Base-by-base conservation (phyloP, 2,329 filamentous ascomycete genomes). In the Neocucurbitaria cava region DNA sequence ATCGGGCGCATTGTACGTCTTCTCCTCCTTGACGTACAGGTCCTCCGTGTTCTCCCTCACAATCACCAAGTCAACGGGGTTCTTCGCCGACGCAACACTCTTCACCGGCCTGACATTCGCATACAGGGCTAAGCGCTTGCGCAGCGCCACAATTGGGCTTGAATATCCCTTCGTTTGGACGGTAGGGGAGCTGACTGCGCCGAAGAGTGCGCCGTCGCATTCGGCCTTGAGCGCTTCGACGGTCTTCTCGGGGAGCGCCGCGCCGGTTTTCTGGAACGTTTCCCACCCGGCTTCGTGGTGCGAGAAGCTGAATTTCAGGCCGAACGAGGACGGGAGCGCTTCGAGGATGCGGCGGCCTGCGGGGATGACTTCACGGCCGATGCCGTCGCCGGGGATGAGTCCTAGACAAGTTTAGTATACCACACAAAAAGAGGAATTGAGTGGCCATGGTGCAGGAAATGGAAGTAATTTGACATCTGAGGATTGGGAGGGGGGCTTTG, bases 41-140 rank as follows among this genome's bases (percentile, higher is more conserved):
- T 99, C 95, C 81, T 99, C 95, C 28, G 95, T 99, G 83, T 99
- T 99, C 80, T 99, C 95, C 63, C 95, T 91, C 50, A 98, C 95
- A 70, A 98, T 99, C 71, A 99, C 95, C 77, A 99, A 89, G 80
- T 99, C 95, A 72, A 97, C 92, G 60, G 90, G 89, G 45, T 75
- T 74, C 9, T 77, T 76, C 49, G 86, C 84, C 30, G 86, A 89
- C 59, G 82, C 72, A 60, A 91, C 86, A 41, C 89, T 90, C 83
- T 97, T 97, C 76, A 98, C 95, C 49, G 94, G 94, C 33, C 95
- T 90, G 46, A 99, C 93, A 76, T 99, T 99, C 81, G 95, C 95
- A 79, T 96, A 99, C 53, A 99, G 88, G 77, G 95, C 89, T 66
- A 99, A 88, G 71, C 87, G 88, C 84, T 98, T 99, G 82, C 95